Evolutionary conservation across 192 early-diverging fungal species (phyloP).

Genomic region (Linnemannia zychae): DNA sequence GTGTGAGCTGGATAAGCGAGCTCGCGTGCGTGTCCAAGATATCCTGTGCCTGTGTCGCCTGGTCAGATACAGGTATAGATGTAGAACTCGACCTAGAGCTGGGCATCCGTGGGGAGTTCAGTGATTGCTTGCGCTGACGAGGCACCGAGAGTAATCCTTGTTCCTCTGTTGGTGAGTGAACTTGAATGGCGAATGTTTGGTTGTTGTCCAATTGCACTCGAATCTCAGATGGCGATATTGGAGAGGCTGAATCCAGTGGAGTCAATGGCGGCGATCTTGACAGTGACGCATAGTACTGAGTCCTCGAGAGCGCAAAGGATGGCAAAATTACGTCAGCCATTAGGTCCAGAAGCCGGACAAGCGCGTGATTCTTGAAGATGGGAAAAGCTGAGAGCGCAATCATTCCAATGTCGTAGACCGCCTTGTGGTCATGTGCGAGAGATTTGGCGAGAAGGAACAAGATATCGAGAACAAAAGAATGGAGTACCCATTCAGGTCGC

Average conservation of each 20-base stretch:
- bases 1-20: slow-evolving; percentile 65
- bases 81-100: slow-evolving; percentile 36
- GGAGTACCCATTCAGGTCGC: slow-evolving; percentile 65
- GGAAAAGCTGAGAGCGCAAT: slow-evolving; percentile 66
- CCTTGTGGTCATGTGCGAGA: slow-evolving; percentile 43
- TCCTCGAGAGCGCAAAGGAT: slow-evolving; percentile 40
- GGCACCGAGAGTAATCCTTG: slow-evolving; percentile 35
- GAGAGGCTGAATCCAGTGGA: background rate
- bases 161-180: slow-evolving; percentile 49
- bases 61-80: slow-evolving; percentile 18
- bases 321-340: slow-evolving; percentile 64
- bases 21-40: slow-evolving; percentile 58
- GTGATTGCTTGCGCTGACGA: background rate
- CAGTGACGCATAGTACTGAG: slow-evolving; percentile 6
- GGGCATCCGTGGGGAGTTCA: slow-evolving; percentile 29
- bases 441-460: slow-evolving; percentile 30
- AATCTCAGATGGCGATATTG: slow-evolving; percentile 44
- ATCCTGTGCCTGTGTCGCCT: slow-evolving; percentile 28
- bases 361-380: slow-evolving; percentile 54
- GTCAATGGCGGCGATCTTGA: slow-evolving; percentile 17
- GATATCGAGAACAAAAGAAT: slow-evolving; percentile 65
- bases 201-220: slow-evolving; percentile 53
- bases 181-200: slow-evolving; percentile 42
- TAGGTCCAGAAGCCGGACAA: slow-evolving; percentile 60
- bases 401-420: slow-evolving; percentile 67